phyloP scores from a whole-genome alignment of 495 filamentous ascomycete species.

The Podospora tetraspora region DNA sequence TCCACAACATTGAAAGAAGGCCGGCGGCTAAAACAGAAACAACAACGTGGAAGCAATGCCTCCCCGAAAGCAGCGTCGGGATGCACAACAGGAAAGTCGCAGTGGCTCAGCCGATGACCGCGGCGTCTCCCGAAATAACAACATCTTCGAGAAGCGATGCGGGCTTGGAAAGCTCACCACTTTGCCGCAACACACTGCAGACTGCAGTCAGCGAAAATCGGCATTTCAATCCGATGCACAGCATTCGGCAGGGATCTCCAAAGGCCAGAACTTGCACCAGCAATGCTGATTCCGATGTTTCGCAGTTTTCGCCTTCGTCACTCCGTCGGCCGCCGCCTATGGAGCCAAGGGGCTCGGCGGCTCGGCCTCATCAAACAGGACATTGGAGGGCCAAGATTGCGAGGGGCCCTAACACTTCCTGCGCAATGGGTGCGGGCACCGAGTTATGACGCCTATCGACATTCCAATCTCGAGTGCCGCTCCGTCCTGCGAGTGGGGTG shows the following conservation, averaged over 20 bases:
- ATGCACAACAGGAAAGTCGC: background rate
- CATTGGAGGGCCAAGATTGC: background rate
- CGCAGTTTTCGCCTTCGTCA: background rate
- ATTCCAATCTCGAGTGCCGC: background rate
- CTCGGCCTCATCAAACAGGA: background rate
- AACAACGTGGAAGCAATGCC: background rate
- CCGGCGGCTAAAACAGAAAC: background rate
- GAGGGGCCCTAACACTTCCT: background rate
- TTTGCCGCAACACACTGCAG: background rate
- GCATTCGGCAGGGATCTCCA: background rate
- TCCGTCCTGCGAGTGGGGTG: background rate
- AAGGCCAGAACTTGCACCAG: background rate
- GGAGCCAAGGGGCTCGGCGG: background rate
- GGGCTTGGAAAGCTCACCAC: background rate
- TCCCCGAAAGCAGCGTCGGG: background rate
- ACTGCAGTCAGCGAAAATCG: background rate
- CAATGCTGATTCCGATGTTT: background rate
- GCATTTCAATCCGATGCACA: background rate
- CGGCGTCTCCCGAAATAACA: background rate
- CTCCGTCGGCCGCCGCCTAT: background rate
- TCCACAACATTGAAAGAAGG: background rate
- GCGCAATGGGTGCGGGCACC: background rate
- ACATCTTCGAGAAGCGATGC: background rate
- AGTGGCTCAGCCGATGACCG: background rate
- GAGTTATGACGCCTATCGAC: background rate